Conservation (phyloP, 441 rosid genomes). For the Arabidopsis hybrid region DNA sequence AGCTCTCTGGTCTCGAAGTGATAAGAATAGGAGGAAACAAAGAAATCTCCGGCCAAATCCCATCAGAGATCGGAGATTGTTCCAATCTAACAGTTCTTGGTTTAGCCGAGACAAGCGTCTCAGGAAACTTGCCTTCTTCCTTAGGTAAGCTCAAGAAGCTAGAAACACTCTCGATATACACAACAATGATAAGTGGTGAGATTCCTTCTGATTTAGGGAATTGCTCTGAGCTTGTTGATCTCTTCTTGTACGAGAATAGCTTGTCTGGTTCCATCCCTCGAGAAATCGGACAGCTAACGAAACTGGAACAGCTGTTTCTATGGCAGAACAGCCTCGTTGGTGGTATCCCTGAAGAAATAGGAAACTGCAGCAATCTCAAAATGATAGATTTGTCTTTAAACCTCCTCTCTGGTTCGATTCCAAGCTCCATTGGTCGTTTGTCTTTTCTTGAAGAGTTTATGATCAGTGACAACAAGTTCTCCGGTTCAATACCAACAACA, state of each 20-base stretch:
- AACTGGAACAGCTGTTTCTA: slow-evolving; percentile 72
- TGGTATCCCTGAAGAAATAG: slow-evolving; percentile 82
- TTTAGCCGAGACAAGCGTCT: slow-evolving; percentile 76
- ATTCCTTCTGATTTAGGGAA: slow-evolving; percentile 87
- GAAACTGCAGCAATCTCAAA: slow-evolving; percentile 71
- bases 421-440: slow-evolving; percentile 68
- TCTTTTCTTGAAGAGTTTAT: slow-evolving; percentile 79
- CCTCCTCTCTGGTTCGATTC: slow-evolving; percentile 78
- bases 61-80: slow-evolving; percentile 82
- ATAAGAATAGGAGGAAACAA: slow-evolving; percentile 92
- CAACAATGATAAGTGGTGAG: slow-evolving; percentile 85
- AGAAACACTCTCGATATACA: slow-evolving; percentile 74
- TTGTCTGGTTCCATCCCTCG: slow-evolving; percentile 84
- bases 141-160: slow-evolving; percentile 80
- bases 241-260: slow-evolving; percentile 85
- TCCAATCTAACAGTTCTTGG: slow-evolving; percentile 79
- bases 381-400: slow-evolving; percentile 86
- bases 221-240: slow-evolving; percentile 81
- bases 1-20: slow-evolving; percentile 61
- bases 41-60: slow-evolving; percentile 75
- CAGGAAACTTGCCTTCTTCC: slow-evolving; percentile 76
- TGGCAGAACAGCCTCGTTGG: slow-evolving; percentile 94
- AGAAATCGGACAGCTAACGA: slow-evolving; percentile 75
- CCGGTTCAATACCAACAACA: slow-evolving; percentile 79
- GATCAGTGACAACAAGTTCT: slow-evolving; percentile 88